A percentile compares a stretch with the other conserved stretches of the same genome.
Conservation (phyloP, 495 filamentous ascomycete genomes). For the Glarea lozoyensis region DNA sequence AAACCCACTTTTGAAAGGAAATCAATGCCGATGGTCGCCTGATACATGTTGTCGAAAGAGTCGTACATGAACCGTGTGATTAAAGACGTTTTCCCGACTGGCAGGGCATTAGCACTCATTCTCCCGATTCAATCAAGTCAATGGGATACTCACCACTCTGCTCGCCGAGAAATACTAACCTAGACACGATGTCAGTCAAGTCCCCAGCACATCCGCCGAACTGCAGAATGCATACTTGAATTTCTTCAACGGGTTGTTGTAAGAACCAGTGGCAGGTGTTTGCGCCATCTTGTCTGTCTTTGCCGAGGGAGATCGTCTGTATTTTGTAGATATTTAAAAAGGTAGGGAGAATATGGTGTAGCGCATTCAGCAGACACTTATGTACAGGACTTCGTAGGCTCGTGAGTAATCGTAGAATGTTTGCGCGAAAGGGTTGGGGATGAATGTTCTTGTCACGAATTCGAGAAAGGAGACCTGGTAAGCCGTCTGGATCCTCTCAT, state of each 20-base stretch:
- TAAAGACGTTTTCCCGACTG: slow-evolving; percentile 96
- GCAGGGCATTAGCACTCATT: slow-evolving; percentile 1
- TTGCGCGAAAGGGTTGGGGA: too few species aligned
- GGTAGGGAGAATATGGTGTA: neutral
- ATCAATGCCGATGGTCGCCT: slow-evolving; percentile 98
- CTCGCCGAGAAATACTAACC: slow-evolving; percentile 93
- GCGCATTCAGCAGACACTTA: neutral
- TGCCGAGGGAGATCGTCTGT: too few species aligned
- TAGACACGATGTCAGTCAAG: slow-evolving; percentile 27
- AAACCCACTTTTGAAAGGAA: slow-evolving; percentile 84
- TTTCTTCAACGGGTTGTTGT: slow-evolving; percentile 99
- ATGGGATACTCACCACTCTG: slow-evolving; percentile 79
- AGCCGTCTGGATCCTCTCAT: too few species aligned
- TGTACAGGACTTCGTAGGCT: slow-evolving; percentile 1
- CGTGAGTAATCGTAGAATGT: too few species aligned
- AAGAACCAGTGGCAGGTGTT: slow-evolving; percentile 56
- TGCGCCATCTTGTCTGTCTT: slow-evolving; percentile 40
- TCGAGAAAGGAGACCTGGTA: neutral
- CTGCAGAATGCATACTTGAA: slow-evolving; percentile 68
- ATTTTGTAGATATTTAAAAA: neutral
- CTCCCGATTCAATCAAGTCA: slow-evolving; percentile 4
- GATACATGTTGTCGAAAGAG: slow-evolving; percentile 99
- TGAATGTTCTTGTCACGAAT: too few species aligned
- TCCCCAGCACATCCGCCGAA: slow-evolving; percentile 18
- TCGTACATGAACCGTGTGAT: slow-evolving; percentile 99